Conservation (phyloP, 768 basidiomycete genomes). For the Cubamyces sp. region DNA sequence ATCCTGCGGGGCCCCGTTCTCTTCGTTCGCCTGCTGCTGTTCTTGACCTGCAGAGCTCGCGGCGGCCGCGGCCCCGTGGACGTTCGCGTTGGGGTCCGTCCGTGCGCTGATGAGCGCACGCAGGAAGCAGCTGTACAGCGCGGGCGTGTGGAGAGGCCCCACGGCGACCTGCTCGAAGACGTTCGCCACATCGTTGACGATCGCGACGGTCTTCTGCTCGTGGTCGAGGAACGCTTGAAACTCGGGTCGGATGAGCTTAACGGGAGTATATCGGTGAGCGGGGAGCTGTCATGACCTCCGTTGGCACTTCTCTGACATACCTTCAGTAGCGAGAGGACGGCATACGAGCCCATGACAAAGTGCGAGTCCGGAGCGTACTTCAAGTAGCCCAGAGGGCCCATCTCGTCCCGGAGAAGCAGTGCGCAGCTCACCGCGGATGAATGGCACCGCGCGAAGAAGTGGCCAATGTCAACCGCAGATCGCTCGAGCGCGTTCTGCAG, state of each 20-base stretch:
- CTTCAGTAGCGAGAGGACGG: slow-evolving; percentile 90
- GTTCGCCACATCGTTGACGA: slow-evolving; percentile 83
- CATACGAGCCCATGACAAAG: slow-evolving; percentile 92
- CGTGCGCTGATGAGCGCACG: slow-evolving; percentile 72
- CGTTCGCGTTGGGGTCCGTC: slow-evolving; percentile 34
- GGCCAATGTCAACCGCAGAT: slow-evolving; percentile 69
- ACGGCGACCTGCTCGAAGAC: slow-evolving; percentile 78
- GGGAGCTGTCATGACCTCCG: not conserved
- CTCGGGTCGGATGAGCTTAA: slow-evolving; percentile 79
- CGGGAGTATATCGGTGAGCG: not conserved
- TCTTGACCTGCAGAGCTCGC: not conserved
- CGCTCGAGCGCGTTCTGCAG: slow-evolving; percentile 94
- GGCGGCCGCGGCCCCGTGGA: slow-evolving; percentile 12
- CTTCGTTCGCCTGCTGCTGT: slow-evolving; percentile 8
- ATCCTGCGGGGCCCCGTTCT: slow-evolving; percentile 14
- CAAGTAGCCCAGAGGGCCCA: slow-evolving; percentile 77
- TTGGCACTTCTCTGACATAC: slow-evolving; percentile 41
- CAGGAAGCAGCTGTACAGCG: slow-evolving; percentile 84
- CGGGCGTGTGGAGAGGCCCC: slow-evolving; percentile 84
- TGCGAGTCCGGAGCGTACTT: slow-evolving; percentile 89
- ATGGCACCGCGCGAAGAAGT: slow-evolving; percentile 85
- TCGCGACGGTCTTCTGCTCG: slow-evolving; percentile 68
- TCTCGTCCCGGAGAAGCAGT: slow-evolving; percentile 72
- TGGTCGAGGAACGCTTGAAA: slow-evolving; percentile 77
- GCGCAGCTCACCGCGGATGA: slow-evolving; percentile 72